Base-by-base conservation (phyloP, 2,329 filamentous ascomycete species). In the Neurospora sp. region DNA sequence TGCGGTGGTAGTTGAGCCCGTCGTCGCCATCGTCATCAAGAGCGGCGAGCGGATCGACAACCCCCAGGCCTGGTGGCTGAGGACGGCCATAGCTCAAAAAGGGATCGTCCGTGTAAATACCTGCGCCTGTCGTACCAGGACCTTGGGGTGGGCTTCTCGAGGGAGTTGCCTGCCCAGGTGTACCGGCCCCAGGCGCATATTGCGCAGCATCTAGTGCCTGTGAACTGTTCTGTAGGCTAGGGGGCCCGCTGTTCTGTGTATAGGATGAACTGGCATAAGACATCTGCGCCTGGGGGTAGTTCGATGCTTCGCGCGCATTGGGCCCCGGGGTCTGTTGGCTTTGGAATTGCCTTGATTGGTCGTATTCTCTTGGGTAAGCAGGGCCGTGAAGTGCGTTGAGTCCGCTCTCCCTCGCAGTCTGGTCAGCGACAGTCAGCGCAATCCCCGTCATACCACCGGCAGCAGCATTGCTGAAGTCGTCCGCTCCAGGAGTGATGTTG, bases 11-110 rank as follows among this genome's bases (percentile, higher is more conserved):
- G 4, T 86, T 84, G 68, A 96, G 85, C 1, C 91, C 93, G 78
- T 97, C 94, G 76, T 97, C 94, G 38, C 92, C 93, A 77, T 97
- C 94, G 78, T 97, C 94, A 28, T 87, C 87, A 73, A 97, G 94
- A 62, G 52, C 52, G 15, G 90, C 89, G 76, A 91, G 88, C 2
- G 93, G 93, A 77, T 97, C 90, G 71, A 96, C 86, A 1, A 87
- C 82, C 46, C 86, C 86, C 4, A 89, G 80, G 9, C 82, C 79
- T 33, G 84, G 80, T 71, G 85, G 84, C 38, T 80, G 84, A 79
- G 77, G 81, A 46, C 79, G 80, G 66, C 80, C 86, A 76, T 87
- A 87, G 74, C 86, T 85, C 69, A 87, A 86, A 77, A 93, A 93
- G 0, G 90, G 90, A 67, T 90, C 89, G 75, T 91, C 89, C 38